phyloP scores from a whole-genome alignment of 192 early-diverging fungal species.

The Helicostylum pulchrum region DNA sequence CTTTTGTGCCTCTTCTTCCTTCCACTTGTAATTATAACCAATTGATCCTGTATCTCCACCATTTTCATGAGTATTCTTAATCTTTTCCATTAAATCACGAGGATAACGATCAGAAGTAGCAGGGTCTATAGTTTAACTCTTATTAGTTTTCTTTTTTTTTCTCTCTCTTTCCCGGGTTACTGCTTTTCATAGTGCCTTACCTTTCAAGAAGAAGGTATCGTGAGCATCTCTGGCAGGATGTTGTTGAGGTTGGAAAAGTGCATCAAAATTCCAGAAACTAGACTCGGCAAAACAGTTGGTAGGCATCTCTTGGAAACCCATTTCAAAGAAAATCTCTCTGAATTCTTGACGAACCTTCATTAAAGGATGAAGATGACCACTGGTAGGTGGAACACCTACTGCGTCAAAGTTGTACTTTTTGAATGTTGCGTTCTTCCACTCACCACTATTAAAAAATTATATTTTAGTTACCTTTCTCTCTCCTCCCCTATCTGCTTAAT shows the following conservation, averaged over 20 bases:
- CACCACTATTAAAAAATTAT: conserved; percentile 54
- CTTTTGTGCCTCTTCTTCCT: conserved; percentile 87
- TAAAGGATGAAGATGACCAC: conserved; percentile 94
- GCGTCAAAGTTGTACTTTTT: conserved; percentile 99
- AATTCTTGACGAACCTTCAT: conserved; percentile 99
- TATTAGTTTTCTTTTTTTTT: background rate
- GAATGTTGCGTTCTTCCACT: conserved; percentile 93
- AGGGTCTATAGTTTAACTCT: conserved; percentile 43
- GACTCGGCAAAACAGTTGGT: conserved; percentile 95
- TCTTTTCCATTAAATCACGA: conserved; percentile 83
- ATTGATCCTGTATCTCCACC: conserved; percentile 91
- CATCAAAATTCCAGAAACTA: conserved; percentile 99
- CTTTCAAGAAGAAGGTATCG: conserved; percentile 78
- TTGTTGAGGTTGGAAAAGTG: conserved; percentile 98
- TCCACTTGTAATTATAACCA: conserved; percentile 94
- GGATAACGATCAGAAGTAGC: conserved; percentile 74
- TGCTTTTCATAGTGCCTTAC: too few species aligned
- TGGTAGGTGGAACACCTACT: conserved; percentile 70
- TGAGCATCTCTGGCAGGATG: conserved; percentile 89
- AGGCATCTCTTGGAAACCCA: conserved; percentile 99
- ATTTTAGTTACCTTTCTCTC: background rate
- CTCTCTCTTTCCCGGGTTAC: too few species aligned
- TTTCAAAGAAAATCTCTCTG: conserved; percentile 98
- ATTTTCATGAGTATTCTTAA: conserved; percentile 87
- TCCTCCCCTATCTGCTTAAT: conserved; percentile 1